Conservation (phyloP, 192 early-diverging fungal species). For the Coemansia sp. region DNA sequence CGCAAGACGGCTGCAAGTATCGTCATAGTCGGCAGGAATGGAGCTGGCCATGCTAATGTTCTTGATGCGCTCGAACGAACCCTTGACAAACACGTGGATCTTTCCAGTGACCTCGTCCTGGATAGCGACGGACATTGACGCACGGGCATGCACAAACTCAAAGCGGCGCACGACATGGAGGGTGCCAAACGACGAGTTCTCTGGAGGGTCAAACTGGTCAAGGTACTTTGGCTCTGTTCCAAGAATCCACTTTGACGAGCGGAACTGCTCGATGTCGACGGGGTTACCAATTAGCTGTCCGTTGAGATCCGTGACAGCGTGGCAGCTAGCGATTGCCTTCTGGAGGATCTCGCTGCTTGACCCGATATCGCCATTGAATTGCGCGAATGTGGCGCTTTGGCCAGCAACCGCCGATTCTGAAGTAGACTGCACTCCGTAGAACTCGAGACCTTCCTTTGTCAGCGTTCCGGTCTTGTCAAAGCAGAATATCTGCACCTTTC, state of each 20-base stretch:
- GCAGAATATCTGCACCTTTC: conserved; percentile 69
- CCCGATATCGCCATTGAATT: conserved; percentile 15
- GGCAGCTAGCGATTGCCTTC: conserved; percentile 16
- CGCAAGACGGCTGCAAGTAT: conserved; percentile 57
- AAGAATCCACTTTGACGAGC: conserved; percentile 32
- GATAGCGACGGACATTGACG: conserved; percentile 65
- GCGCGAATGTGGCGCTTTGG: conserved; percentile 15
- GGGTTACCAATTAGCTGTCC: conserved; percentile 11
- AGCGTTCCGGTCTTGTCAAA: conserved; percentile 75
- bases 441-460: conserved; percentile 70
- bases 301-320: conserved; percentile 44
- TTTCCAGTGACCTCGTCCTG: conserved; percentile 52
- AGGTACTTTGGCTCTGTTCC: conserved; percentile 18
- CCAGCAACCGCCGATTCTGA: neutral
- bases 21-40: conserved; percentile 61
- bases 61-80: conserved; percentile 68
- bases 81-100: conserved; percentile 63
- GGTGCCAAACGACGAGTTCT: neutral
- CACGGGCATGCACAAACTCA: conserved; percentile 66
- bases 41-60: conserved; percentile 54
- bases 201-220: conserved; percentile 1
- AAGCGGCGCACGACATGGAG: conserved; percentile 62
- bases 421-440: conserved; percentile 47
- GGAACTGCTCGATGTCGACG: conserved; percentile 60
- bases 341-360: conserved; percentile 2